A percentile compares a stretch with the other conserved stretches of the same genome.
phyloP scores from a whole-genome alignment of 2,329 filamentous ascomycete genomes.

The Xylaria sp. region DNA sequence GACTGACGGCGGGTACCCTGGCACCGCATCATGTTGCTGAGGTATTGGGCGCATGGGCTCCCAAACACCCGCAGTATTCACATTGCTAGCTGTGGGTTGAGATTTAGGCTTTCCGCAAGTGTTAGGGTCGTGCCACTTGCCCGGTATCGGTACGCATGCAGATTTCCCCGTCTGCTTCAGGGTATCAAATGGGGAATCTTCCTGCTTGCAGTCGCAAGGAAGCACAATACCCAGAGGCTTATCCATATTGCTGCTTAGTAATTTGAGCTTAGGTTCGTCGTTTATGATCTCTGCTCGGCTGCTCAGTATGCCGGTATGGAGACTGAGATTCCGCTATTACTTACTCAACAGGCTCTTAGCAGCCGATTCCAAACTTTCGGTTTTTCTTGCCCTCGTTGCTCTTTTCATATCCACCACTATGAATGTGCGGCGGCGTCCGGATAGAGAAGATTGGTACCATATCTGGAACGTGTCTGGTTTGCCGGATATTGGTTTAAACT shows the following conservation, averaged over 20 bases:
- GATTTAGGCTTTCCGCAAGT: not conserved
- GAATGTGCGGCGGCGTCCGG: not conserved
- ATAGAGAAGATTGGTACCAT: not conserved
- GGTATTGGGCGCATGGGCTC: not conserved
- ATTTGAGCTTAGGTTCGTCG: not conserved
- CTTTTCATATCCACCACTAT: slow-evolving; percentile 22
- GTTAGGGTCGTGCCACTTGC: slow-evolving; percentile 23
- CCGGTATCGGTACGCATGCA: not conserved
- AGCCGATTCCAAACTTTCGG: not conserved
- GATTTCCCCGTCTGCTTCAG: not conserved
- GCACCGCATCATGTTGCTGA: not conserved
- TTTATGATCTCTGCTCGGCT: slow-evolving; percentile 1
- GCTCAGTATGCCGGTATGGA: slow-evolving; percentile 5
- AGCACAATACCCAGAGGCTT: not conserved
- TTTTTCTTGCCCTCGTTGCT: slow-evolving; percentile 1
- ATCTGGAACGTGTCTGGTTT: slow-evolving; percentile 16
- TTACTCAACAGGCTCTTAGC: slow-evolving; percentile 4
- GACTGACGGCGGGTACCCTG: not conserved
- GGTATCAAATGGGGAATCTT: slow-evolving; percentile 3
- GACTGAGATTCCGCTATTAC: not conserved
- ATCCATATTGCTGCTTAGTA: slow-evolving; percentile 16
- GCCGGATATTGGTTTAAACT: slow-evolving; percentile 1
- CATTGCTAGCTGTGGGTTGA: too few relatives aligned
- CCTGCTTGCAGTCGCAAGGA: slow-evolving; percentile 19
- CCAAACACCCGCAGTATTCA: not conserved